phyloP scores from a whole-genome alignment of 495 filamentous ascomycete species.

The Penicillium fimorum region DNA sequence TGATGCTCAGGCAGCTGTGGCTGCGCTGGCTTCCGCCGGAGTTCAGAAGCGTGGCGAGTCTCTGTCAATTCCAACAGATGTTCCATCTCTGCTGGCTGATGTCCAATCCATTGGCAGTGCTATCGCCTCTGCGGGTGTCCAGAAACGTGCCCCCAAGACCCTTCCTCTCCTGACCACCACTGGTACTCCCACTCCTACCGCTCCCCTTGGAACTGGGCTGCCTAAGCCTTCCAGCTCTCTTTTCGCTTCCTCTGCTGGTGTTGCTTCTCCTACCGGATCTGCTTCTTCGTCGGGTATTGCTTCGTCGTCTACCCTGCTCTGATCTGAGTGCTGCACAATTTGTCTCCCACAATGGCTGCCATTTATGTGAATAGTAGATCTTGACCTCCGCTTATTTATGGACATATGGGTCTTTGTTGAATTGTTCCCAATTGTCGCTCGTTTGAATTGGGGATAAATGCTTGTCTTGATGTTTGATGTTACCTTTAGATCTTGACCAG shows the following conservation, averaged over 20 bases:
- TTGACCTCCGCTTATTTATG: background rate
- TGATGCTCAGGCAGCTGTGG: conserved; percentile 13
- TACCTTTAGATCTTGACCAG: background rate
- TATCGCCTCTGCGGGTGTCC: conserved; percentile 12
- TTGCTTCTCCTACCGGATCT: background rate
- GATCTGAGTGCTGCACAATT: background rate
- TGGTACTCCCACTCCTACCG: background rate
- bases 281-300: background rate
- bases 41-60: conserved; percentile 18
- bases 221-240: background rate
- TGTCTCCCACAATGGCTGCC: background rate
- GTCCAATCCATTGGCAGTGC: conserved; percentile 8
- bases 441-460: background rate
- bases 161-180: background rate
- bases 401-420: background rate
- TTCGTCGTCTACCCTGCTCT: background rate
- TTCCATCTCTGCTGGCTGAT: conserved; percentile 13
- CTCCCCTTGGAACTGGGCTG: background rate
- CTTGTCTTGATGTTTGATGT: background rate
- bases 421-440: background rate
- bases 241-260: background rate
- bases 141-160: conserved; percentile 12
- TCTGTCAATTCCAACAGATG: conserved; percentile 11
- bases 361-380: background rate
- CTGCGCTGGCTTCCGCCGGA: conserved; percentile 11